Percentiles rank a stretch among this genome's conserved stretches.
Evolutionary conservation across 768 basidiomycete genomes (phyloP).

Genomic region (Lactarius sp.): DNA sequence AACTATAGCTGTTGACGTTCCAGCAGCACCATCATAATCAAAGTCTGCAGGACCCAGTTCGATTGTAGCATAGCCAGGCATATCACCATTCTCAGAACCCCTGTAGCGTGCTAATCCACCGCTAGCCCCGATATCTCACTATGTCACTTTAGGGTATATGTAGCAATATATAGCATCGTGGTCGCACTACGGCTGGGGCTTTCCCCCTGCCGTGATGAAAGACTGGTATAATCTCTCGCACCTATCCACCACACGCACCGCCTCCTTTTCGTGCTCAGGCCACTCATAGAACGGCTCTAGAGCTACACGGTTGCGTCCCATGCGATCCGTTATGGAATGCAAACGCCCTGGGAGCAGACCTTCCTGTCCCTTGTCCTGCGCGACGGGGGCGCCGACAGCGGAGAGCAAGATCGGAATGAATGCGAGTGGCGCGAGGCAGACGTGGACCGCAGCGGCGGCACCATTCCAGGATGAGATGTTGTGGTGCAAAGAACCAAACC

Average conservation of each 20-base stretch:
- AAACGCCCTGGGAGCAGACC: constrained; percentile 42
- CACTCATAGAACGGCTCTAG: constrained; percentile 46
- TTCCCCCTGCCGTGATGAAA: constrained; percentile 34
- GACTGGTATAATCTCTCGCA: constrained; percentile 51
- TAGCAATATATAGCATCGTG: not conserved
- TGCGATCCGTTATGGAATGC: constrained; percentile 51
- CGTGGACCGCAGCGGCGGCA: constrained; percentile 60
- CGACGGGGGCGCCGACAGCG: constrained; percentile 4
- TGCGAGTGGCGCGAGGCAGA: constrained; percentile 54
- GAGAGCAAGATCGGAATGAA: constrained; percentile 40
- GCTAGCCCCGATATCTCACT: not conserved
- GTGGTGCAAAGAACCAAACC: constrained; percentile 63
- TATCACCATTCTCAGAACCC: no score
- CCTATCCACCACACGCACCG: constrained; percentile 44
- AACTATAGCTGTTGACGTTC: constrained; percentile 30
- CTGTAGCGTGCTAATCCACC: not conserved
- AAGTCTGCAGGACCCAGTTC: not conserved
- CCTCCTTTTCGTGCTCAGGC: constrained; percentile 45
- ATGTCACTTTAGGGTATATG: not conserved
- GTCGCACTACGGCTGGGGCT: not conserved
- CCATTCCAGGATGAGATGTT: constrained; percentile 57
- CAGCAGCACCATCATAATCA: not conserved
- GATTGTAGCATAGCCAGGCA: not conserved
- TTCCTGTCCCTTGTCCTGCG: constrained; percentile 23
- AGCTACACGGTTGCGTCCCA: constrained; percentile 53